These are phyloP conservation scores for Kokia cookei DNA, from an alignment of 441 rosid genomes.

Conservation along the genomic window DNA sequence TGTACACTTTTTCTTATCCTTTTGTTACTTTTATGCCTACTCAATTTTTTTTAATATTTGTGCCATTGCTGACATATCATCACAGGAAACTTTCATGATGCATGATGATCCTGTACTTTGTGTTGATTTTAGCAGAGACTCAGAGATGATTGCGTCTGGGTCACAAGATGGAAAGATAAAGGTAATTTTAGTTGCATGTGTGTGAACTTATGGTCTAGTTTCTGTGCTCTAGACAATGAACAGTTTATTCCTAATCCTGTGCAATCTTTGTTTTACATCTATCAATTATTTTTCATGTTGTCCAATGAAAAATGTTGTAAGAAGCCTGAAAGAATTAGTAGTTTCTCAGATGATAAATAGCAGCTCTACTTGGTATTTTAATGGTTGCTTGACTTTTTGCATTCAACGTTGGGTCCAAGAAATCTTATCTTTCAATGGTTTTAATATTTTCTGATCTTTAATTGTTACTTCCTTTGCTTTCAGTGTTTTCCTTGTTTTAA, in stretches of 20 bases:
- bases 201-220: constrained; percentile 5
- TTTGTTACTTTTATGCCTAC: not conserved
- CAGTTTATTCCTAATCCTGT: not conserved
- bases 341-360: not conserved
- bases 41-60: not conserved
- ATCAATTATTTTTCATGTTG: not conserved
- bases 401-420: not conserved
- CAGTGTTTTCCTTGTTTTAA: not conserved
- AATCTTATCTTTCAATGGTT: not conserved
- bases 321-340: not conserved
- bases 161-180: constrained; percentile 97
- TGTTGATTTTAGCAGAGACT: constrained; percentile 96
- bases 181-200: constrained; percentile 33
- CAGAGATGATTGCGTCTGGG: constrained; percentile 96
- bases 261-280: not conserved
- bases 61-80: constrained; percentile 20
- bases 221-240: not conserved
- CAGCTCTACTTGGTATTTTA: not conserved
- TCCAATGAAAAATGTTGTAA: not conserved
- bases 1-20: not conserved
- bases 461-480: not conserved
- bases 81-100: constrained; percentile 99
- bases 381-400: not conserved
- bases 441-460: not conserved
- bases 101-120: constrained; percentile 97